A percentile compares a stretch with the other conserved stretches of the same genome.
Evolutionary conservation across 495 filamentous ascomycete species (phyloP).

Genomic region (Xeromyces bisporus): DNA sequence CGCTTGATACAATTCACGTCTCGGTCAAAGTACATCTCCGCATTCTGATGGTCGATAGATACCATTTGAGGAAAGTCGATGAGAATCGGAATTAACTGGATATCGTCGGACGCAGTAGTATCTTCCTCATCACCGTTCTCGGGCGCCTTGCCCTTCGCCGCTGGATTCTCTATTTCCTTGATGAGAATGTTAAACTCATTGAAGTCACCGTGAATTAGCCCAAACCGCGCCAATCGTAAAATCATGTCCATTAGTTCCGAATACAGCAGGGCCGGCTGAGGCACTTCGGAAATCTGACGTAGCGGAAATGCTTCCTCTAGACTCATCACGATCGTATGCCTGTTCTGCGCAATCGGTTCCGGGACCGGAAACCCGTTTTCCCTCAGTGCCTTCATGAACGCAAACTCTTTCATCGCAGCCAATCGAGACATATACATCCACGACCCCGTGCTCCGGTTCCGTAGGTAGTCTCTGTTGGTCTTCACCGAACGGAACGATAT

Average conservation of each 20-base stretch:
- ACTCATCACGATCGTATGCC: constrained; percentile 92
- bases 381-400: constrained; percentile 74
- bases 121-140: constrained; percentile 16
- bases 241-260: constrained; percentile 79
- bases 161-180: constrained; percentile 43
- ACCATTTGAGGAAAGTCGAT: constrained; percentile 99
- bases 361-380: constrained; percentile 81
- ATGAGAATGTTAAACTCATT: constrained; percentile 99
- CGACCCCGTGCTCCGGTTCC: constrained; percentile 54
- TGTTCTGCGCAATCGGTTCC: constrained; percentile 64
- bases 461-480: constrained; percentile 87
- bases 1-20: constrained; percentile 88
- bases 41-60: constrained; percentile 84
- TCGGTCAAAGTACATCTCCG: constrained; percentile 87
- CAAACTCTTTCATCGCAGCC: constrained; percentile 79
- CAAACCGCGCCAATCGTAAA: constrained; percentile 64
- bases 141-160: constrained; percentile 20
- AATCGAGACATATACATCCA: constrained; percentile 98
- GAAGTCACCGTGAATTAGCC: constrained; percentile 94
- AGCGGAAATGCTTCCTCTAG: constrained; percentile 80
- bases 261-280: constrained; percentile 66
- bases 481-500: constrained; percentile 96
- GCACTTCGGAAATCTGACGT: constrained; percentile 62
- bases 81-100: constrained; percentile 44
- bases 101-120: constrained; percentile 4